Evolutionary conservation across 2,329 filamentous ascomycete genomes (phyloP).

Genomic region (Aspergillus pseudoglaucus): DNA sequence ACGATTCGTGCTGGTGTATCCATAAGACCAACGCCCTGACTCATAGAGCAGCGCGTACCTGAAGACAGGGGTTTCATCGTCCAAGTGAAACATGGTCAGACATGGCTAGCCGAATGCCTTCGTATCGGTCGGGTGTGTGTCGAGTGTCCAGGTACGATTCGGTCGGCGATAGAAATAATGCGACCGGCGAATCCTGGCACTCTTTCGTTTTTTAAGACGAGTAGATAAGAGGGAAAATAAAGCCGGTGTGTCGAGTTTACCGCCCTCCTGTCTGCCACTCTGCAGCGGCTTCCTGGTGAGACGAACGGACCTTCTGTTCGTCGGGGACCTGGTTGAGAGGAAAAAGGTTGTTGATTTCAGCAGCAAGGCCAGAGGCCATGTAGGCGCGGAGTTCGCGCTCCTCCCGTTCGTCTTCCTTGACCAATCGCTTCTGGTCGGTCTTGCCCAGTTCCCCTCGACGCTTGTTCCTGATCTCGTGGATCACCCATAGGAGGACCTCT

Average conservation of each 20-base stretch:
- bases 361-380: constrained; percentile 40
- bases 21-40: not conserved
- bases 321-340: constrained; percentile 26
- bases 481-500: constrained; percentile 82
- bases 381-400: constrained; percentile 42
- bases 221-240: not conserved
- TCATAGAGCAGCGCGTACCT: not conserved
- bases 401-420: constrained; percentile 45
- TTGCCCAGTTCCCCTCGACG: constrained; percentile 80
- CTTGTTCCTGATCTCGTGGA: constrained; percentile 81
- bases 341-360: constrained; percentile 39
- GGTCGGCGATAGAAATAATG: not conserved
- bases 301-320: constrained; percentile 37
- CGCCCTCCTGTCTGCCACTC: constrained; percentile 18
- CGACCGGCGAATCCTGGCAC: not conserved
- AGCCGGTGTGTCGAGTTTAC: not conserved
- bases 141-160: not conserved
- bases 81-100: not conserved
- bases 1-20: too few relatives aligned
- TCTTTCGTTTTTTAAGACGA: not conserved
- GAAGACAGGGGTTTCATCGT: not conserved
- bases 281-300: constrained; percentile 27
- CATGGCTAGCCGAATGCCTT: not conserved
- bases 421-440: constrained; percentile 51
- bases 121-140: not conserved